A percentile compares a stretch with the other conserved stretches of the same genome.
phyloP scores from a whole-genome alignment of 2,329 filamentous ascomycete genomes.

The Clonostachys byssicola region DNA sequence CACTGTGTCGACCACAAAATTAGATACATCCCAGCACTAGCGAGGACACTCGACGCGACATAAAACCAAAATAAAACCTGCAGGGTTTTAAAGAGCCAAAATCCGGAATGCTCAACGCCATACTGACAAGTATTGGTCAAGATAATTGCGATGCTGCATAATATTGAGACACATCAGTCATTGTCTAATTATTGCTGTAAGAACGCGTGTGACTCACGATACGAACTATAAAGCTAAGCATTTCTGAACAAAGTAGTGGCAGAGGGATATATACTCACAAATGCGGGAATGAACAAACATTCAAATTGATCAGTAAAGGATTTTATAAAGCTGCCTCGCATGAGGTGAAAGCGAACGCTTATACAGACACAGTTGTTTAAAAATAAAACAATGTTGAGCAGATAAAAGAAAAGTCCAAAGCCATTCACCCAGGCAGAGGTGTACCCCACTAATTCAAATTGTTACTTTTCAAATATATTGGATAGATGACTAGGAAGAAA shows the following conservation, averaged over 20 bases:
- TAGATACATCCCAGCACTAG: conserved; percentile 70
- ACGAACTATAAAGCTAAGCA: conserved; percentile 26
- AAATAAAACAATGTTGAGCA: conserved; percentile 62
- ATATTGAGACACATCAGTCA: conserved; percentile 40
- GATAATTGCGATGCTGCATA: conserved; percentile 65
- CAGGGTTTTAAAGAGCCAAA: conserved; percentile 59
- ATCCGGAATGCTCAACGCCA: conserved; percentile 55
- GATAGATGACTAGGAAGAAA: not conserved
- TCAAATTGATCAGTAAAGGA: conserved; percentile 77
- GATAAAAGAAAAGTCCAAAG: conserved; percentile 56
- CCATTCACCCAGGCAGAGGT: conserved; percentile 49
- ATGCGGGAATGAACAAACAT: conserved; percentile 71
- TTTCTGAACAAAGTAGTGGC: conserved; percentile 1
- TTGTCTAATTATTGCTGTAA: too few relatives aligned
- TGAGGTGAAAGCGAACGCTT: conserved; percentile 62
- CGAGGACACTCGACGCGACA: conserved; percentile 59
- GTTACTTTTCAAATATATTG: conserved; percentile 2
- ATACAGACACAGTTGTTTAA: conserved; percentile 60
- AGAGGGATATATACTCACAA: conserved; percentile 29
- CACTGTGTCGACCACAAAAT: conserved; percentile 63
- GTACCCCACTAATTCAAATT: conserved; percentile 41
- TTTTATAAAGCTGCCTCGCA: conserved; percentile 64
- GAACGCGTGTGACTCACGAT: conserved; percentile 38
- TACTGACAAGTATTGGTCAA: conserved; percentile 78
- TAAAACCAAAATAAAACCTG: conserved; percentile 73